These are phyloP conservation scores for Arabis alpina DNA, from an alignment of 345 rosid species.

Conservation along the genomic window DNA sequence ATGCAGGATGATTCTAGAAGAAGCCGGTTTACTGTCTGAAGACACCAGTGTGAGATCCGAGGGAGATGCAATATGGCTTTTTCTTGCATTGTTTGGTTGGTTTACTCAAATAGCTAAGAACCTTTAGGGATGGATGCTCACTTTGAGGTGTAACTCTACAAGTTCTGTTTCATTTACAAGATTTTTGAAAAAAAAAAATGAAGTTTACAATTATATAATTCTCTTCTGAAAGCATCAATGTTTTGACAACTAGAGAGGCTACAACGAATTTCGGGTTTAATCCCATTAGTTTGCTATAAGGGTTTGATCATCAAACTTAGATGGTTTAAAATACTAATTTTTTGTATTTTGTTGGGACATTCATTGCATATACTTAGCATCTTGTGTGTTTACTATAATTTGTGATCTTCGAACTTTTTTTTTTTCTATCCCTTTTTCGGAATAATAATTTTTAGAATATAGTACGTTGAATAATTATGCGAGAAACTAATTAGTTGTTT, in stretches of 20 bases:
- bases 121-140: slow-evolving; percentile 33
- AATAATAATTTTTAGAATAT: too few relatives aligned
- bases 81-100: slow-evolving; percentile 37
- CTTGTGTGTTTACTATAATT: too few relatives aligned
- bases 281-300: not conserved
- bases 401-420: too few relatives aligned
- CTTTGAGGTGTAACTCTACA: slow-evolving; percentile 38
- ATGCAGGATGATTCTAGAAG: slow-evolving; percentile 85
- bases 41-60: slow-evolving; percentile 28
- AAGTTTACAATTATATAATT: slow-evolving; percentile 15
- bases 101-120: slow-evolving; percentile 33
- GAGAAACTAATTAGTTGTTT: too few relatives aligned
- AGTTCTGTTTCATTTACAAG: slow-evolving; percentile 19
- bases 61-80: slow-evolving; percentile 33
- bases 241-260: slow-evolving; percentile 7
- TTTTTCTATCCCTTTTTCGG: too few relatives aligned
- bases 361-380: too few relatives aligned
- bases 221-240: slow-evolving; percentile 6
- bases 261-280: too few relatives aligned
- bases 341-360: not conserved
- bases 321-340: not conserved
- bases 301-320: too few relatives aligned
- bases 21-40: slow-evolving; percentile 71
- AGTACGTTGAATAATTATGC: too few relatives aligned
- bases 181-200: not conserved